Evolutionary conservation across 768 basidiomycete species (phyloP).

Genomic region (Cystofilobasidium capitatum): DNA sequence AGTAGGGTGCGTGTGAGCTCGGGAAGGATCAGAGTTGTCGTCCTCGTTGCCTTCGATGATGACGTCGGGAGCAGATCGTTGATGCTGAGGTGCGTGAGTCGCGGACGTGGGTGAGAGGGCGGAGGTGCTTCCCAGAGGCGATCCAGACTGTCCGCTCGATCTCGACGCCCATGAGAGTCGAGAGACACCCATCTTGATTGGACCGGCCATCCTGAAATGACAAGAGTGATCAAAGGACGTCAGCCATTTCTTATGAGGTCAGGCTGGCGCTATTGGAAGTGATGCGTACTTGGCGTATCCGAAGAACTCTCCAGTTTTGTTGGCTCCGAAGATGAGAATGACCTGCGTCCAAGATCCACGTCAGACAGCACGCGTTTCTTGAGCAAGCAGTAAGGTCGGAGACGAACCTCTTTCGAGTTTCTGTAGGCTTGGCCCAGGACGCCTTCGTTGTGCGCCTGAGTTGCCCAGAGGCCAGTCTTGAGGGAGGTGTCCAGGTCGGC

Average conservation of each 20-base stretch:
- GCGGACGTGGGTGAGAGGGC: not conserved
- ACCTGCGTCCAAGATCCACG: no score
- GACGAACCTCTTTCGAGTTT: constrained; percentile 74
- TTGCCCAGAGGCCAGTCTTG: constrained; percentile 73
- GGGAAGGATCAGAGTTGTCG: not conserved
- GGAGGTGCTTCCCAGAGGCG: not conserved
- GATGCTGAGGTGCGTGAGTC: not conserved
- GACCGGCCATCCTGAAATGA: constrained; percentile 56
- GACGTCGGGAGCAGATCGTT: constrained; percentile 15
- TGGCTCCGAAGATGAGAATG: constrained; percentile 80
- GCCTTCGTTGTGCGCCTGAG: constrained; percentile 81
- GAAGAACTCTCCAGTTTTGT: constrained; percentile 81
- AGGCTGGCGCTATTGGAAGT: not conserved
- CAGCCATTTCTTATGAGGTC: not conserved
- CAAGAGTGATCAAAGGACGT: not conserved
- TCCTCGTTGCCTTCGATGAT: constrained; percentile 14
- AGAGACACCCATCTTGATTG: constrained; percentile 41
- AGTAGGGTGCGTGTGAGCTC: not conserved
- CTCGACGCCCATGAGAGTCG: constrained; percentile 25
- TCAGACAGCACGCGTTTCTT: no score
- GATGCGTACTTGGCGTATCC: constrained; percentile 60
- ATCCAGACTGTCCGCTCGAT: not conserved
- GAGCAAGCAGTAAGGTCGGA: no score
- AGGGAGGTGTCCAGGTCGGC: constrained; percentile 41
- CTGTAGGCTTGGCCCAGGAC: constrained; percentile 70